Conservation (phyloP, 306 rosid genomes). For the Gleditsia sinensis region DNA sequence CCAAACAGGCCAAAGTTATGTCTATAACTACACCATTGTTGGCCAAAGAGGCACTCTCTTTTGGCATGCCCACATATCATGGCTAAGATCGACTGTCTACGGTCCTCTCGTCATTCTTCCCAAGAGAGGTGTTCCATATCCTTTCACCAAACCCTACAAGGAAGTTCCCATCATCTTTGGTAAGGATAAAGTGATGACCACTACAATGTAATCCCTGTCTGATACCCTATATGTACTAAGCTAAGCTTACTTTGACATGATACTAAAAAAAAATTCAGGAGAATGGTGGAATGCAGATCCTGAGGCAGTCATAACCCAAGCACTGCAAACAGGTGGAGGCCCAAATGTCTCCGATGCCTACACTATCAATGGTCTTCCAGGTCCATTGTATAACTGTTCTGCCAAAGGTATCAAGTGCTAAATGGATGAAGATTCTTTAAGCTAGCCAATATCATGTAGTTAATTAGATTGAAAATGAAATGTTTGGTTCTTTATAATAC, state of each 20-base stretch:
- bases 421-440: background rate
- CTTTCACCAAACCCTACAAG: slow-evolving; percentile 45
- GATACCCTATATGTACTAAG: background rate
- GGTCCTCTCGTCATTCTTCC: slow-evolving; percentile 67
- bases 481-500: no score
- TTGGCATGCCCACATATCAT: slow-evolving; percentile 74
- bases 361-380: slow-evolving; percentile 68
- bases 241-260: background rate
- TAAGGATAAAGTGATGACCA: background rate
- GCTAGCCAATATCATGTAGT: background rate
- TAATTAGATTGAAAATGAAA: no score
- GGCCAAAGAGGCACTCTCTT: slow-evolving; percentile 75
- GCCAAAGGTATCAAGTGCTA: slow-evolving; percentile 47
- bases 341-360: slow-evolving; percentile 78
- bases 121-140: slow-evolving; percentile 50
- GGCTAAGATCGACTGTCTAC: slow-evolving; percentile 65
- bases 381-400: slow-evolving; percentile 66
- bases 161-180: slow-evolving; percentile 51
- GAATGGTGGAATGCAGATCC: slow-evolving; percentile 75
- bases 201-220: background rate
- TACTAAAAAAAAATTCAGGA: slow-evolving; percentile 40
- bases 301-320: slow-evolving; percentile 60
- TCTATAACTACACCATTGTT: slow-evolving; percentile 58
- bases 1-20: slow-evolving; percentile 63
- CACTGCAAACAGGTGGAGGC: slow-evolving; percentile 65